A percentile compares a stretch with the other conserved stretches of the same genome.
phyloP scores from a whole-genome alignment of 768 basidiomycete species.

The Strobilomyces echinocephalus region DNA sequence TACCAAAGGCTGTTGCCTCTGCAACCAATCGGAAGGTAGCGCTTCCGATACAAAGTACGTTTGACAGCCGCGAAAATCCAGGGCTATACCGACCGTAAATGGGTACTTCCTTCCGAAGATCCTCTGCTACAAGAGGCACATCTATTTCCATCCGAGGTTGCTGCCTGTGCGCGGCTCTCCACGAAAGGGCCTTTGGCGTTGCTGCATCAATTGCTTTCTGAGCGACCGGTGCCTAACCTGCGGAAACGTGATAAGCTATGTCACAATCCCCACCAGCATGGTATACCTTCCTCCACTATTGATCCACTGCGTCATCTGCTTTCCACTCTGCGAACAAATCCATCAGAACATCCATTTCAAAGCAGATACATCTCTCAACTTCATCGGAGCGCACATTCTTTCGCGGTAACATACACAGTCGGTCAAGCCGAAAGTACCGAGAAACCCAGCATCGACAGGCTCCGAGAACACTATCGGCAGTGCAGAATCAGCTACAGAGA shows the following conservation, averaged over 20 bases:
- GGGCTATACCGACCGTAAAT: too few species aligned
- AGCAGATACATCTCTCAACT: neutral
- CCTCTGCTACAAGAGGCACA: neutral
- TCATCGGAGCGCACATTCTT: neutral
- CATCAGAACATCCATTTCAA: neutral
- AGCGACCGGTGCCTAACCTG: neutral
- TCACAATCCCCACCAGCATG: neutral
- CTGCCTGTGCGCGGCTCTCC: too few species aligned
- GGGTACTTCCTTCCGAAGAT: neutral
- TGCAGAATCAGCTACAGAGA: neutral
- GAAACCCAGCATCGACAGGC: too few species aligned
- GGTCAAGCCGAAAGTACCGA: too few species aligned
- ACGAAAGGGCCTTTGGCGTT: neutral
- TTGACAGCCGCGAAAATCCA: too few species aligned
- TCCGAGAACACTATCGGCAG: neutral
- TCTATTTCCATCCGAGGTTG: neutral
- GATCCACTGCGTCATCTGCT: neutral
- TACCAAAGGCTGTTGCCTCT: too few species aligned
- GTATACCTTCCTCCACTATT: neutral
- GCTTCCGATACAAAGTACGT: too few species aligned
- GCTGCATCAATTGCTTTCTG: neutral
- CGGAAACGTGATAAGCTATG: neutral
- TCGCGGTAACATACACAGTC: neutral
- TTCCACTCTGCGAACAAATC: neutral
- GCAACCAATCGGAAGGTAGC: too few species aligned